Base-by-base conservation (phyloP, 768 basidiomycete genomes). In the Galerina marginata region DNA sequence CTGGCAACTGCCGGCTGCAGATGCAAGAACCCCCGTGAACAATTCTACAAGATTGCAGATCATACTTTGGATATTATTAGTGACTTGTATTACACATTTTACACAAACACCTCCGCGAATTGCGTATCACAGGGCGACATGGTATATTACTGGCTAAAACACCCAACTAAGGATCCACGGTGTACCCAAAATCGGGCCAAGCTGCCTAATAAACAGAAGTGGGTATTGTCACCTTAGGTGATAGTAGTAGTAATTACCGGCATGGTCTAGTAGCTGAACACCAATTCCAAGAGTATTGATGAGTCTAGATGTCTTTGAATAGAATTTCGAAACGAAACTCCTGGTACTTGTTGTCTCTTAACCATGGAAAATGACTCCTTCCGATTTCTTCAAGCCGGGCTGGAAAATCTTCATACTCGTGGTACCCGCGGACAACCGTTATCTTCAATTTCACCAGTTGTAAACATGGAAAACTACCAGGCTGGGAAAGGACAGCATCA, bases 271-370 rank as follows among this genome's bases (percentile, higher is more conserved):
- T n/a, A n/a, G n/a, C n/a, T n/a, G n/a, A n/a, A n/a, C n/a, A n/a
- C n/a, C n/a, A n/a, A n/a, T n/a, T n/a, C n/a, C n/a, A n/a, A n/a
- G n/a, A n/a, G n/a, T n/a, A n/a, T n/a, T n/a, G n/a, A n/a, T n/a
- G 29, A 40, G 10, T 3, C 42, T 60, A 56, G 4, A 59, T 33
- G 16, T 62, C 58, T 9, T 54, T 36, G 7, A 55, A 39, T 36
- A 25, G 26, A 20, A 65, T 57, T 9, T 50, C 42, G 42, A 60
- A 65, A 14, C 15, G n/a, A 43, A 65, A 59, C 4, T 57, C 45
- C 7, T 60, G 11, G 15, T 59, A 16, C 37, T 56, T 6, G 20
- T 57, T 50, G 29, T 11, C 42, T 38, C 25, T 39, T 10, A 62
- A 25, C 29, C 39, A 39, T 4, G 38, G 54, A 45, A 65, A 65